Base-by-base conservation (phyloP, 352 stramenopile genomes). In the Globisporangium okanoganense region DNA sequence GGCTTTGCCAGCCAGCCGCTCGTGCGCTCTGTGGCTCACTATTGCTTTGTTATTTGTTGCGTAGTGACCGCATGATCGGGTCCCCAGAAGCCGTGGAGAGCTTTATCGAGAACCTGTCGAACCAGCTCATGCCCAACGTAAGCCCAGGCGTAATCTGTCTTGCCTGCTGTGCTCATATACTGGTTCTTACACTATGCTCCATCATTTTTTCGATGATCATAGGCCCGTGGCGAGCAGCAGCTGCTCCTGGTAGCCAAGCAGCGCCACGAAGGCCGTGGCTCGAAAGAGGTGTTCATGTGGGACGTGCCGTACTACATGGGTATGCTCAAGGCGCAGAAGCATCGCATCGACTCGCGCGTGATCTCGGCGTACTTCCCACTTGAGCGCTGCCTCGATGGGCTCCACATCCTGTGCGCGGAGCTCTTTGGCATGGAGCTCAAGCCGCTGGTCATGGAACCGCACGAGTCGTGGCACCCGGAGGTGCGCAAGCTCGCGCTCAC, bases 281-380 rank as follows among this genome's bases (percentile, higher is more conserved):
- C 66, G 13, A 48, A 72, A 38, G 62, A 79, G 0, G 71, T 99
- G 5, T 78, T 95, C 64, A 91, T 96, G 67, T 99, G 96, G 96
- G 96, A 99, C 72, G 64, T 98, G 20, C 88, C 90, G 3, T 98
- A 96, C 77, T 98, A 98, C 70, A 96, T 94, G 72, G 81, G 85
- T 12, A 88, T 92, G 78, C 72, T 90, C 58, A 94, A 90, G 70
- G 84, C 81, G 14, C 76, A 80, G 55, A 76, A 74, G 40, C 78
- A 87, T 55, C 77, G 75, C 38, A 87, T 93, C 66, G 82, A 95
- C 48, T 88, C 87, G 62, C 82, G 83, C 31, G 78, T 92, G 18
- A 84, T 95, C 35, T 78, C 86, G 12, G 64, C 74, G 12, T 98
- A 98, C 63, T 97, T 98, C 52, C 90, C 91, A 3, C 71, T 98